Evolutionary conservation across 1,284 basidiomycete species (phyloP), one percentile per base, ranked within the genome.

Genomic region (Ustilago cynodontis): DNA sequence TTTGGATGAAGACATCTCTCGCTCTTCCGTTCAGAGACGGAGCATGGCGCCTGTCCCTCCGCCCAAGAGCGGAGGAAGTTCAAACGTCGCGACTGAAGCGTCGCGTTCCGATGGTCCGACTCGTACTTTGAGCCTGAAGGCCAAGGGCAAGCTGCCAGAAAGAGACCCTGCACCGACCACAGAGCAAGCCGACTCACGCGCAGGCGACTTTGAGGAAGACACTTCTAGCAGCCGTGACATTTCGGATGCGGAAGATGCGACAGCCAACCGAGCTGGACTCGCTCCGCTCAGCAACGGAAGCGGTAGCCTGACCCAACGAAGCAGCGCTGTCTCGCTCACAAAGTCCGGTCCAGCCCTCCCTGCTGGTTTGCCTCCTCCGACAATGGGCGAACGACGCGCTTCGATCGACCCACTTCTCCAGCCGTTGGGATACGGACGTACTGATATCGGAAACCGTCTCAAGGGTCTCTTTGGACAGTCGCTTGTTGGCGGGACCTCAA

Each of bases 391-490:
- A 6, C 49, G 63, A 33, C 58, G 71, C 9, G 37, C 66, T 16
- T 63, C 66, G 22, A 31, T 70, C 20, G 64, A 75, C 5, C 67
- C 67, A 13, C 58, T 75, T 3, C 29, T 75, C 26, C 67, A 75
- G 54, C 72, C 72, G 22, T 37, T 75, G 51, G 52, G 37, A 16
- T 61, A 56, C 26, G 57, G 59, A 60, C 64, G 68, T 6, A 59
- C 54, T n/a, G 73, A 76, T 16, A 9, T 77, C 5, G 58, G 57
- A 2, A 55, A 58, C 24, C 67, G 77, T 10, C 69, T 79, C 50
- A 77, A 71, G n/a, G 77, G 70, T 16, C 59, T 79, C 4, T 79
- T 79, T 28, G 77, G 73, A 3, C 71, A 76, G 33, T 66, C 73
- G 14, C 66, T 79, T 10, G 54, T 79, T 28, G 58, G n/a, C 8